phyloP scores from a whole-genome alignment of 2,329 filamentous ascomycete species.

The Talaromyces pinophilus region DNA sequence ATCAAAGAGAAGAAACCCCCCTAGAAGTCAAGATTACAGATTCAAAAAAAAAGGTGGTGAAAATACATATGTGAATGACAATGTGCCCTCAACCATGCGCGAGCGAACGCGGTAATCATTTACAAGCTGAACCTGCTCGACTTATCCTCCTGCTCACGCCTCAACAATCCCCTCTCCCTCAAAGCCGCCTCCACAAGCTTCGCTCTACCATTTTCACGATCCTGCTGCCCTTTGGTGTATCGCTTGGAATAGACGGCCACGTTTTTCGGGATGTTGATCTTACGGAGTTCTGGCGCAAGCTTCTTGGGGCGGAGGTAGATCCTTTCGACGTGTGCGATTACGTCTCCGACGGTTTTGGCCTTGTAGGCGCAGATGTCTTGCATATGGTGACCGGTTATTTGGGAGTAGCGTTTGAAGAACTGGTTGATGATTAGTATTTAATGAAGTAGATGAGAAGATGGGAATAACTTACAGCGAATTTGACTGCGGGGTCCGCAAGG shows the following conservation, averaged over 20 bases:
- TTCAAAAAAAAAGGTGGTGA: neutral
- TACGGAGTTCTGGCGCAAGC: conserved; percentile 50
- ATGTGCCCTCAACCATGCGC: neutral
- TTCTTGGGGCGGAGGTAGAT: conserved; percentile 51
- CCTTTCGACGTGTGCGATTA: conserved; percentile 55
- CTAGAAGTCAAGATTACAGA: neutral
- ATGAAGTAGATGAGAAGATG: neutral
- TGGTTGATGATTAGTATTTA: conserved; percentile 40
- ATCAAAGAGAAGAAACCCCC: conserved; percentile 2
- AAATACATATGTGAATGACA: conserved; percentile 9
- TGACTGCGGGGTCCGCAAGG: conserved; percentile 60
- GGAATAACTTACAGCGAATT: conserved; percentile 69
- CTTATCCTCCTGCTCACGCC: conserved; percentile 10
- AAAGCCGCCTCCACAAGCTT: conserved; percentile 77
- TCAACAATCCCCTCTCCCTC: conserved; percentile 57
- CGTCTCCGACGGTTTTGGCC: conserved; percentile 55
- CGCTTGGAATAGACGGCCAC: conserved; percentile 66
- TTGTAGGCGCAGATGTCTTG: conserved; percentile 67
- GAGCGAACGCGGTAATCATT: neutral
- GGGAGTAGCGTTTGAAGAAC: conserved; percentile 78
- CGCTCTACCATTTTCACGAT: conserved; percentile 71
- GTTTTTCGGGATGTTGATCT: conserved; percentile 71
- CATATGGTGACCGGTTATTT: conserved; percentile 75
- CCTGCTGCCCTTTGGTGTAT: conserved; percentile 70
- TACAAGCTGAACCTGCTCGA: conserved; percentile 45